A percentile compares a stretch with the other conserved stretches of the same genome.
These are phyloP conservation scores for Pythium myriotylum DNA, from an alignment of 352 stramenopile species.

Conservation along the genomic window DNA sequence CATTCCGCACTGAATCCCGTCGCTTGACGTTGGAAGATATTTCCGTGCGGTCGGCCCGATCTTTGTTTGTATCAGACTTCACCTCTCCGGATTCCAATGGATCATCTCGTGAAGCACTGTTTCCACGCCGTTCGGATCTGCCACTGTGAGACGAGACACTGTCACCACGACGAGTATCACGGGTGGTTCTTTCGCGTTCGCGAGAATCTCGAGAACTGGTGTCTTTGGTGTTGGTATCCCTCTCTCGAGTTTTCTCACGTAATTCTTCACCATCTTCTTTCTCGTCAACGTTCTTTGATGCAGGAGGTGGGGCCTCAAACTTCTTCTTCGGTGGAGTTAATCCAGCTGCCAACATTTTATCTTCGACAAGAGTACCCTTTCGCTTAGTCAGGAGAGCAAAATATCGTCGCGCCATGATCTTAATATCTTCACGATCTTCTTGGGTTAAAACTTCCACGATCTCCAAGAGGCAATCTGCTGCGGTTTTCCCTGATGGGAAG, in stretches of 20 bases:
- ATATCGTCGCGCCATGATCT: slow-evolving; percentile 91
- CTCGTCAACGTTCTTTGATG: slow-evolving; percentile 27
- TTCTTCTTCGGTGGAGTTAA: slow-evolving; percentile 31
- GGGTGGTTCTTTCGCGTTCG: slow-evolving; percentile 13
- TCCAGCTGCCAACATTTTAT: slow-evolving; percentile 48
- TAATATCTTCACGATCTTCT: slow-evolving; percentile 88
- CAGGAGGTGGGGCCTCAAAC: slow-evolving; percentile 7
- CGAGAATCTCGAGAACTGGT: slow-evolving; percentile 3
- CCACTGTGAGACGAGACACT: slow-evolving; percentile 15
- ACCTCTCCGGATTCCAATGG: slow-evolving; percentile 27
- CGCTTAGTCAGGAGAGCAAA: slow-evolving; percentile 80
- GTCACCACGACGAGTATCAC: slow-evolving; percentile 18
- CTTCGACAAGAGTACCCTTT: slow-evolving; percentile 65
- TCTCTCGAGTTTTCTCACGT: slow-evolving; percentile 6
- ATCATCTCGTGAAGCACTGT: slow-evolving; percentile 23
- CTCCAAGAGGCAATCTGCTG: slow-evolving; percentile 60
- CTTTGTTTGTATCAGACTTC: slow-evolving; percentile 19
- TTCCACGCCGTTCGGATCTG: slow-evolving; percentile 16
- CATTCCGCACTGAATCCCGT: slow-evolving; percentile 18
- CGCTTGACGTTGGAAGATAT: slow-evolving; percentile 21
- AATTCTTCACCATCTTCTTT: slow-evolving; percentile 32
- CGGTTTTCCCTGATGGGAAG: slow-evolving; percentile 65
- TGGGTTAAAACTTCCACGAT: slow-evolving; percentile 71
- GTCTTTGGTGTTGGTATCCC: neutral
- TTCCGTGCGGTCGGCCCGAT: slow-evolving; percentile 11